These are phyloP conservation scores for Umbilicus rupestris DNA, from an alignment of 164 flowering plant species.

Conservation along the genomic window DNA sequence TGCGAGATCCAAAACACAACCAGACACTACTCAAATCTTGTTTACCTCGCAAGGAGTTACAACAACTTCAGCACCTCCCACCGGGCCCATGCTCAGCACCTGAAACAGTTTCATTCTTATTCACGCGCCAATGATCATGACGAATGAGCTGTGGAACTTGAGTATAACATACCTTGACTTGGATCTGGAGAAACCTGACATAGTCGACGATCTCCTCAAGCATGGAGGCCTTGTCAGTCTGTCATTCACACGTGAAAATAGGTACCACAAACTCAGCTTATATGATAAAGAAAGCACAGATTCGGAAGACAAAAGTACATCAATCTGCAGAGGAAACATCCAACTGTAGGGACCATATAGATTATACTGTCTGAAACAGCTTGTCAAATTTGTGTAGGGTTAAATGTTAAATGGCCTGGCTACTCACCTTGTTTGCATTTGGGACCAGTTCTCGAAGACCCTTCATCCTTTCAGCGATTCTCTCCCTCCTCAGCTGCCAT, in stretches of 20 bases:
- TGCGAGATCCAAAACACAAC: not conserved
- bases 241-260: constrained; percentile 25
- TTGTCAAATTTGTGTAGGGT: too few relatives aligned
- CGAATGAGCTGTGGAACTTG: too few relatives aligned
- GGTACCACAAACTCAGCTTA: not conserved
- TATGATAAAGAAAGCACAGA: not conserved
- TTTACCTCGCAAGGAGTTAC: constrained; percentile 74
- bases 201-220: constrained; percentile 98
- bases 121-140: too few relatives aligned
- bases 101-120: constrained; percentile 20
- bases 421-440: constrained; percentile 84
- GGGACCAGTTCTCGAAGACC: constrained; percentile 94
- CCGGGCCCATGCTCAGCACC: constrained; percentile 98
- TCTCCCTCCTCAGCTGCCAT: constrained; percentile 83
- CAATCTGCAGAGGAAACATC: too few relatives aligned
- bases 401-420: too few relatives aligned
- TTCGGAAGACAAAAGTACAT: not conserved
- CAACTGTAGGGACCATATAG: not conserved
- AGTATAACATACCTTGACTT: constrained; percentile 78
- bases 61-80: constrained; percentile 91
- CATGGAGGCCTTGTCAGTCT: constrained; percentile 99
- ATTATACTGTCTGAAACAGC: not conserved
- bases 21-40: not conserved
- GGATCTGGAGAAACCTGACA: constrained; percentile 97
- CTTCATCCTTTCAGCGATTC: constrained; percentile 98